Base-by-base conservation (phyloP, 139 green algal genomes). In the Nannochloris sp. region DNA sequence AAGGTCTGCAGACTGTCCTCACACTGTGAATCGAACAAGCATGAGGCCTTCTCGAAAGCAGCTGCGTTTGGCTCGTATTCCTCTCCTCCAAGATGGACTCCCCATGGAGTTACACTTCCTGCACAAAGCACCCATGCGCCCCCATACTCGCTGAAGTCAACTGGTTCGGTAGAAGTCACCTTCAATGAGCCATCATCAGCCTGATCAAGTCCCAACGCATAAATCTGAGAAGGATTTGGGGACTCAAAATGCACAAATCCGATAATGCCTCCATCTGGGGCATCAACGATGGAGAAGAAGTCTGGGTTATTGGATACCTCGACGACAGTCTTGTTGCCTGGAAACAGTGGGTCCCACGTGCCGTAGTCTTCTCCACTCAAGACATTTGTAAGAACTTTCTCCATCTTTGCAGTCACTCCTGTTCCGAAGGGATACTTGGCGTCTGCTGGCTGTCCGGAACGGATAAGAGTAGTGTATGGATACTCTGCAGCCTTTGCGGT, bases 1-100 rank as follows among this genome's bases (percentile, higher is more conserved):
- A 72, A 43, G 4, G 4, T 28, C n/a, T 57, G 31, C 10, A 63
- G 25, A 57, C 33, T 57, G 6, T 59, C 50, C 25, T n/a, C 37
- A 40, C 17, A 61, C 40, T 31, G 29, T 49, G 20, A 40, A 16
- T 40, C n/a, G 46, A 49, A 65, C 23, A 65, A 31, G 59, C 59
- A 43, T 5, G 49, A 29, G 8, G 56, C 1, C 37, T 67, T 26
- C 3, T 48, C 36, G 46, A 36, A 9, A 26, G 23, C 31, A 14
- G 46, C 36, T 28, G 68, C 68, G 12, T 79, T 62, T 4, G 72
- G 72, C 62, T 79, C 72, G 23, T 76, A 79, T 62, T 79, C 72
- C 49, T 79, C 72, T 30, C 53, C 61, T 25, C 45, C 72, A 43
- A 79, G 37, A 56, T 75, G 72, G 56, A 57, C 49, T 51, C 33